A percentile compares a stretch with the other conserved stretches of the same genome.
These are phyloP conservation scores for Cyanidioschyzon merolae DNA, from an alignment of 23 red algal species.

Conservation along the genomic window DNA sequence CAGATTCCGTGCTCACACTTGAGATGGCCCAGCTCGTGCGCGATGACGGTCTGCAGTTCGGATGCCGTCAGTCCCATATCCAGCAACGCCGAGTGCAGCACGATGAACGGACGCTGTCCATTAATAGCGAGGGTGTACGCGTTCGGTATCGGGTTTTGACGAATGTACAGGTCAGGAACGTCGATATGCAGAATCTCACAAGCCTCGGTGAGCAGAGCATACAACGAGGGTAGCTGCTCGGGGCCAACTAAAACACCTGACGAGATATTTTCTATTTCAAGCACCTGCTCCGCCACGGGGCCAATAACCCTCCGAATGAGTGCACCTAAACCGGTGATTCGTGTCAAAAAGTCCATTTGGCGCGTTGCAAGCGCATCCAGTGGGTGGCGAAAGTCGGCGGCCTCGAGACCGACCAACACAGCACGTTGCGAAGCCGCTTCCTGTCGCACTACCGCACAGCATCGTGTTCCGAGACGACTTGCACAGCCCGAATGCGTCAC, in stretches of 20 bases:
- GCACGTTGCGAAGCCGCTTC: conserved; percentile 29
- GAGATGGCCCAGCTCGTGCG: conserved; percentile 91
- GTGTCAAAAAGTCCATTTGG: conserved; percentile 21
- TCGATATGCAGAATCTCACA: conserved; percentile 49
- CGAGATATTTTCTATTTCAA: conserved; percentile 81
- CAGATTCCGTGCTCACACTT: conserved; percentile 92
- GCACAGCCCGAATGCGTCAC: too few species aligned
- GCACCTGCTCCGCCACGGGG: conserved; percentile 39
- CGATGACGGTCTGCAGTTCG: conserved; percentile 77
- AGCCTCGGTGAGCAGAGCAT: conserved; percentile 46
- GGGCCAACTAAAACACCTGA: conserved; percentile 45
- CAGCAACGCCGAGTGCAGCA: conserved; percentile 62
- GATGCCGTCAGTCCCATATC: conserved; percentile 52
- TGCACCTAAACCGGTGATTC: conserved; percentile 33
- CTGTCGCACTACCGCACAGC: too few species aligned
- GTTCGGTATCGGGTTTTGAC: conserved; percentile 73
- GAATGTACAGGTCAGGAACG: conserved; percentile 69
- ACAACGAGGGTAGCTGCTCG: conserved; percentile 66
- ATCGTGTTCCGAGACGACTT: too few species aligned
- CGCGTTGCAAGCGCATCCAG: conserved; percentile 45
- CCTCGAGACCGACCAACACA: conserved; percentile 40
- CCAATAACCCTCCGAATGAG: conserved; percentile 34
- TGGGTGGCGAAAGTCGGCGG: conserved; percentile 69
- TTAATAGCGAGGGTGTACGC: conserved; percentile 94
- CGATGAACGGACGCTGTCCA: conserved; percentile 81